Base-by-base conservation (phyloP, 1,284 basidiomycete species). In the Termitomyces sp. region DNA sequence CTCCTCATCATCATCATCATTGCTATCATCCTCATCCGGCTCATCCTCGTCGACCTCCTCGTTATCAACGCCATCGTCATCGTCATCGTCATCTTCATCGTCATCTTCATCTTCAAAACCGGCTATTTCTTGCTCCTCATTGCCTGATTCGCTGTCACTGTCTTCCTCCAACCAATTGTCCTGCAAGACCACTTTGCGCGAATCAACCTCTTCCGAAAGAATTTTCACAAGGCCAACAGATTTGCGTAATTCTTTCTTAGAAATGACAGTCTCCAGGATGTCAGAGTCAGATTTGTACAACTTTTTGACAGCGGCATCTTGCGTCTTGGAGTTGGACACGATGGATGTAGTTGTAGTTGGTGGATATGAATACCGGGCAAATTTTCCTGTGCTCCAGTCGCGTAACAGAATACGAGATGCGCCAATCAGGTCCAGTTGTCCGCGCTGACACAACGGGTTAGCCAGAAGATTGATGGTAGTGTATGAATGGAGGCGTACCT, bases 321-420 rank as follows among this genome's bases (percentile, higher is more conserved):
- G 55, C 24, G 52, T 53, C 9, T 49, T 55, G 30, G 56, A 45
- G 60, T 24, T n/a, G n/a, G 61, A 57, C 35, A 18, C n/a, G 13
- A 38, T 18, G 14, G 62, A 58, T 21, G 61, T 57, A 14, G 70
- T 56, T 2, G 72, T 57, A 14, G 71, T 57, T 2, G 72, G 64
- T 3, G 83, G 78, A 1, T 86, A 67, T 5, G 88, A 86, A 72
- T 89, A 96, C 64, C 90, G 87, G 13, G 84, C 80, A 63, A 98
- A 81, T 58, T 81, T 84, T 48, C 88, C 90, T 5, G 77, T 79
- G 57, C 81, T 86, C 95, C 95, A 99, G 71, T 98, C 95, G 24
- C 91, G 85, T 40, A 98, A 77, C 38, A 98, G 76, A 49, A 88
- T 79, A 21, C 91, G 86, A 8, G 91, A 88, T 1, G 94, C 91